A percentile compares a stretch with the other conserved stretches of the same genome.
Conservation (phyloP, 2,329 filamentous ascomycete genomes). For the Colletotrichum sp. region DNA sequence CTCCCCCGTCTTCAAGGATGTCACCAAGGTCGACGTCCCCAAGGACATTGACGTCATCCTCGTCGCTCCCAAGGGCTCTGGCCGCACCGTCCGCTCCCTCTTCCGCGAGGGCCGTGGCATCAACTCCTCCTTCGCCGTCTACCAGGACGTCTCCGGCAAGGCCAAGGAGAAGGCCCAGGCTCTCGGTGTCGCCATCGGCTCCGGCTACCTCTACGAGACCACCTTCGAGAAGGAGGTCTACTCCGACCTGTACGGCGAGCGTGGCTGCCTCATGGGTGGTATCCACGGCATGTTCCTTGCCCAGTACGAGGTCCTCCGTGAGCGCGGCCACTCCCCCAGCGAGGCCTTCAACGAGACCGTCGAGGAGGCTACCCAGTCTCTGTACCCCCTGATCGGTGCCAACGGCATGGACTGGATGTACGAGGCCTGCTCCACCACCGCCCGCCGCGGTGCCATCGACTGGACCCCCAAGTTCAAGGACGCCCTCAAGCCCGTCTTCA, state of each 20-base stretch:
- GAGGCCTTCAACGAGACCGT: conserved; percentile 99
- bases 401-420: conserved; percentile 99
- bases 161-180: conserved; percentile 98
- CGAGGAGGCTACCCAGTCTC: conserved; percentile 96
- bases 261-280: conserved; percentile 99
- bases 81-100: conserved; percentile 96
- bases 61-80: conserved; percentile 98
- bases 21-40: conserved; percentile 98
- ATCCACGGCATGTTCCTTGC: conserved; percentile 99
- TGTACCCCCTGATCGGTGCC: conserved; percentile 96
- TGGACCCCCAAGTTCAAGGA: conserved; percentile 98
- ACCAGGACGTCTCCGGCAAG: conserved; percentile 97
- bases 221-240: conserved; percentile 99
- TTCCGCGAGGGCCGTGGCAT: conserved; percentile 99
- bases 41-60: conserved; percentile 98
- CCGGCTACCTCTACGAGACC: conserved; percentile 99
- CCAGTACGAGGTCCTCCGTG: conserved; percentile 99
- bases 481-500: conserved; percentile 98
- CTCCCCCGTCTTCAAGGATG: conserved; percentile 99
- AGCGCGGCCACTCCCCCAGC: conserved; percentile 95
- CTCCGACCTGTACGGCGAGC: conserved; percentile 99
- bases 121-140: conserved; percentile 99
- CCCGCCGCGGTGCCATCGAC: conserved; percentile 97
- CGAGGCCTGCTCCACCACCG: conserved; percentile 98
- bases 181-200: conserved; percentile 95